These are phyloP conservation scores for Halenospora varia DNA, from an alignment of 495 filamentous ascomycete species.

Conservation along the genomic window DNA sequence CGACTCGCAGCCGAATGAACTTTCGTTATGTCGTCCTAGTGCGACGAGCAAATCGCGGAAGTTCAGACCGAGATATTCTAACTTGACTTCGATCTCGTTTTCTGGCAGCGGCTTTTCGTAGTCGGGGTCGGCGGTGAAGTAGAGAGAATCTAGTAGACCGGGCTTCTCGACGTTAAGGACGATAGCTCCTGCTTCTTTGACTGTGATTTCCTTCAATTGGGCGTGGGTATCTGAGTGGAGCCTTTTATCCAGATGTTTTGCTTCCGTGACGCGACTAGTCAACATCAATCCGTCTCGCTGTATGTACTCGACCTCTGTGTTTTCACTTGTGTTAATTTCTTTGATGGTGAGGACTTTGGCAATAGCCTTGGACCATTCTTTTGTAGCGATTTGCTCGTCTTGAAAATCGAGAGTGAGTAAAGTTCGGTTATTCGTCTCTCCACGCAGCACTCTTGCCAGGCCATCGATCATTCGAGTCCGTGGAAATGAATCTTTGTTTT, in stretches of 20 bases:
- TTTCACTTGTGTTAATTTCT: too few species aligned
- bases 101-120: slow-evolving; percentile 1
- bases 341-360: not conserved
- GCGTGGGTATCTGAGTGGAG: not conserved
- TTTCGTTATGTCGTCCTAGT: slow-evolving; percentile 41
- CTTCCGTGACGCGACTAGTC: slow-evolving; percentile 23
- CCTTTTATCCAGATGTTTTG: not conserved
- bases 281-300: slow-evolving; percentile 21
- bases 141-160: slow-evolving; percentile 21
- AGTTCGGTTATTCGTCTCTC: not conserved
- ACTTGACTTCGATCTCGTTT: slow-evolving; percentile 36
- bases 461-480: slow-evolving; percentile 19
- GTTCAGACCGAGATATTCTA: slow-evolving; percentile 39
- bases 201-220: not conserved
- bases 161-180: slow-evolving; percentile 4
- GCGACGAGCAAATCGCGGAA: slow-evolving; percentile 47
- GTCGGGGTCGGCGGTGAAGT: slow-evolving; percentile 14
- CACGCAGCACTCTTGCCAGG: slow-evolving; percentile 5
- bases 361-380: not conserved
- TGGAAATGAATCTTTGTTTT: slow-evolving; percentile 22
- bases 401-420: slow-evolving; percentile 1
- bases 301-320: slow-evolving; percentile 1
- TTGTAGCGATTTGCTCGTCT: not conserved
- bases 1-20: slow-evolving; percentile 44
- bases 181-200: not conserved